Evolutionary conservation across 352 stramenopile genomes (phyloP), one percentile per base, ranked within the genome.

Genomic region (Pythium diclinum): DNA sequence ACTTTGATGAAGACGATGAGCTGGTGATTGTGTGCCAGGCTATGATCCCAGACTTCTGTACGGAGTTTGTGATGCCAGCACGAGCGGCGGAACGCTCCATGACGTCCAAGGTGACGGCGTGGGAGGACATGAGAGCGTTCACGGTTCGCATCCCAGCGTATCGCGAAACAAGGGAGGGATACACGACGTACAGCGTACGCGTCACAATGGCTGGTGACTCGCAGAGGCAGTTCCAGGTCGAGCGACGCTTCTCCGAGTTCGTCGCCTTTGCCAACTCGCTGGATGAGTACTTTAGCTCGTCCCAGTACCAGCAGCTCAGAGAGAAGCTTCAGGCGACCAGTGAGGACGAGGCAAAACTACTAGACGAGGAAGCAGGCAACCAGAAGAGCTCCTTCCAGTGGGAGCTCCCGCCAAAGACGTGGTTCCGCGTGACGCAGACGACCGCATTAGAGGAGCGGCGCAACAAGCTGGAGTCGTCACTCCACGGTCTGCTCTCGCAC

Each of bases 161-260:
- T 47, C 81, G 75, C 36, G 81, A 89, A 69, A 90, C 79, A 2
- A 54, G 71, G 30, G 79, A 87, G 33, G 85, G 85, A 3, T 90
- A 86, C 53, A 76, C 87, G 13, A 79, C 72, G 17, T 94, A 91
- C 64, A 84, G 63, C 6, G 68, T 94, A 30, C 55, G 73, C 14
- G 59, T 91, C 17, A 64, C 65, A 28, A 86, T 74, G 14, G 75
- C 65, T 5, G 56, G 63, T 30, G 69, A 82, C 32, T 69, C 72
- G 23, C 62, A 61, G 17, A 73, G 77, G 49, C 79, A 73, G 13
- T 91, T 88, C 52, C 65, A 76, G 40, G 47, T 90, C 23, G 79
- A 92, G 58, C 81, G 84, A 21, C 83, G 83, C 40, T 94, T 86
- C 60, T 92, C 85, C 14, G 85, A 94, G 70, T 94, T 94, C 63